phyloP scores from a whole-genome alignment of 257 asterid genomes.

The Schizonepeta tenuifolia region DNA sequence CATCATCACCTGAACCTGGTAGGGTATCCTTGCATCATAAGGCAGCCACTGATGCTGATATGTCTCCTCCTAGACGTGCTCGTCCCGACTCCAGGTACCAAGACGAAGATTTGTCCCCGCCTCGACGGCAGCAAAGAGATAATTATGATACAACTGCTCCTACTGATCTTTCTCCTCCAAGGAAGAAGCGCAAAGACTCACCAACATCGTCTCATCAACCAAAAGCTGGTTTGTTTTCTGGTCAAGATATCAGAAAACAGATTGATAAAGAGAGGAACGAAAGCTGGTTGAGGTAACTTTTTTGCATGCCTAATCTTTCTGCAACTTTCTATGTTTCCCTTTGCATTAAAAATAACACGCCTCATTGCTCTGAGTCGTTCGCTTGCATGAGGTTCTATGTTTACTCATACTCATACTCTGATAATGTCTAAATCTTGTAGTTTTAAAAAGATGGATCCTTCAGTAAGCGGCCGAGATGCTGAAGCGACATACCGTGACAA shows the following conservation, averaged over 20 bases:
- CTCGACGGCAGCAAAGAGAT: conserved; percentile 45
- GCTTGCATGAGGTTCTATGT: conserved; percentile 4
- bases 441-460: conserved; percentile 77
- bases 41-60: conserved; percentile 50
- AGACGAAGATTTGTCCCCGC: conserved; percentile 47
- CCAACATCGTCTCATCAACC: too few species aligned
- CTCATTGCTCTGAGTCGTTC: conserved; percentile 24
- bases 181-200: too few species aligned
- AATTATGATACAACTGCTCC: conserved; percentile 26
- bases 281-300: too few species aligned
- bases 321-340: too few species aligned
- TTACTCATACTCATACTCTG: conserved; percentile 20
- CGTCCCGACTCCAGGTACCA: conserved; percentile 34
- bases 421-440: conserved; percentile 40
- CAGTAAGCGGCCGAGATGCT: conserved; percentile 80
- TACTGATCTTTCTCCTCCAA: too few species aligned
- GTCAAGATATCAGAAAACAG: too few species aligned
- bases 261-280: too few species aligned
- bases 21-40: too few species aligned
- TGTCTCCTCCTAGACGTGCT: conserved; percentile 67
- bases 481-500: conserved; percentile 79
- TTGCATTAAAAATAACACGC: conserved; percentile 17
- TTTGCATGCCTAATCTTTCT: too few species aligned
- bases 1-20: too few species aligned
- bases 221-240: too few species aligned